Evolutionary conservation across 179 eudicot species (phyloP).

Genomic region (Kewa caespitosa): DNA sequence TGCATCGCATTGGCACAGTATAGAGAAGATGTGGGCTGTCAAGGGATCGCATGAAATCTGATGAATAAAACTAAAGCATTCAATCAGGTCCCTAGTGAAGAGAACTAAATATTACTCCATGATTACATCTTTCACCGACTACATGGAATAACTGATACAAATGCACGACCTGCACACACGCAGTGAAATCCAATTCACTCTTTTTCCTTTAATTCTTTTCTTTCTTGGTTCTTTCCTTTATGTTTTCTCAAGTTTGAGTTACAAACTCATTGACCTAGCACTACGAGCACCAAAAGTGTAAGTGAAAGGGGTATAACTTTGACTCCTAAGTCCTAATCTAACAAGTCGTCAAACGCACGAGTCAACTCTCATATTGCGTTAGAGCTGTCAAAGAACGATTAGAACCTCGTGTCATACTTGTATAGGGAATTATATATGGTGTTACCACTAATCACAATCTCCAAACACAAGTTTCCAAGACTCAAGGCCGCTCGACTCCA

Average conservation of each 20-base stretch:
- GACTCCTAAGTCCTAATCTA: no score
- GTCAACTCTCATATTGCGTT: no score
- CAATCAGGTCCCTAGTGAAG: background rate
- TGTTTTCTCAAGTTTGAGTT: background rate
- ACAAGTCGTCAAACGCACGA: no score
- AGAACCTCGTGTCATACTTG: no score
- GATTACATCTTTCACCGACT: no score
- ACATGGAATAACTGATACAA: background rate
- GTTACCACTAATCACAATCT: no score
- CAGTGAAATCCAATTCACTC: background rate
- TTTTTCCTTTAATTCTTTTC: no score
- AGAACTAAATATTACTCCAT: background rate
- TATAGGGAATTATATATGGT: no score
- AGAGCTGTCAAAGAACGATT: no score
- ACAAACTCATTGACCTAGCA: background rate
- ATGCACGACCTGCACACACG: background rate
- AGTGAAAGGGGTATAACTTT: background rate
- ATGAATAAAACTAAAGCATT: background rate
- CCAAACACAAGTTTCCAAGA: no score
- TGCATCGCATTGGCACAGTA: background rate
- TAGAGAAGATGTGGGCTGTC: background rate
- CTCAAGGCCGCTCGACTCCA: no score
- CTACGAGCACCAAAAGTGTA: background rate
- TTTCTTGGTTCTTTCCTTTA: background rate
- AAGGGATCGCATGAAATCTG: background rate